Conservation (phyloP, 306 rosid genomes). For the Sesbania bispinosa region DNA sequence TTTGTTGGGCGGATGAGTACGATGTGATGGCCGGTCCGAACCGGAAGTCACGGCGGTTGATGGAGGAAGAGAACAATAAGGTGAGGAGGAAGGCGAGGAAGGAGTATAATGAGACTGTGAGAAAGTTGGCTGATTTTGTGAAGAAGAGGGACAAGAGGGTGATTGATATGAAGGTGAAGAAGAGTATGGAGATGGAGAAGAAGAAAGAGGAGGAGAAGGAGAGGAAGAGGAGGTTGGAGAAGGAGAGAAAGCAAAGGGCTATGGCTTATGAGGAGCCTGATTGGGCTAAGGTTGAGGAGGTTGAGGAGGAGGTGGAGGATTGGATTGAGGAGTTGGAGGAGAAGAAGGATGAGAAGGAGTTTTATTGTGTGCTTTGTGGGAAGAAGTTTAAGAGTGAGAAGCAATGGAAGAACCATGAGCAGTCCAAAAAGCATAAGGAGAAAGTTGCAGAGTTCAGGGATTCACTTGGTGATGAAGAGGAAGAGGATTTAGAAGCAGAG, state of each 20-base stretch:
- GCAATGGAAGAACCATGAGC: conserved; percentile 99
- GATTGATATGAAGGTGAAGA: conserved; percentile 82
- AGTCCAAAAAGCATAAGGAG: conserved; percentile 89
- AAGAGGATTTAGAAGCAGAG: conserved; percentile 31
- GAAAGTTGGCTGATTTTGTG: conserved; percentile 86
- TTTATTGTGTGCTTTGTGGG: conserved; percentile 89
- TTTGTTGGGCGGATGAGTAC: conserved; percentile 83
- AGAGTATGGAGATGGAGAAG: conserved; percentile 63
- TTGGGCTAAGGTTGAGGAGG: conserved; percentile 65
- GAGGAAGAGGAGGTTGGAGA: conserved; percentile 66
- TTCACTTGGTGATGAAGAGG: conserved; percentile 45
- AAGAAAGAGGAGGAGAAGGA: conserved; percentile 69
- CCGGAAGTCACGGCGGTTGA: conserved; percentile 71
- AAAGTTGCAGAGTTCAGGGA: conserved; percentile 75
- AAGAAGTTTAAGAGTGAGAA: conserved; percentile 99
- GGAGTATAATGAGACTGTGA: conserved; percentile 87
- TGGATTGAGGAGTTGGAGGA: conserved; percentile 42
- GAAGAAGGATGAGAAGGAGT: conserved; percentile 42
- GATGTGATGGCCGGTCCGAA: conserved; percentile 72
- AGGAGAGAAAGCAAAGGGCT: conserved; percentile 63
- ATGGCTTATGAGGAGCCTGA: conserved; percentile 80
- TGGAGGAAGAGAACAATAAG: conserved; percentile 98
- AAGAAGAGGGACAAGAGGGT: conserved; percentile 98
- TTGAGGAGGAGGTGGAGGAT: conserved; percentile 12
- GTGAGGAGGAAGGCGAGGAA: conserved; percentile 78